These are phyloP conservation scores for Lagenidium giganteum DNA, from an alignment of 352 stramenopile species.

Conservation along the genomic window DNA sequence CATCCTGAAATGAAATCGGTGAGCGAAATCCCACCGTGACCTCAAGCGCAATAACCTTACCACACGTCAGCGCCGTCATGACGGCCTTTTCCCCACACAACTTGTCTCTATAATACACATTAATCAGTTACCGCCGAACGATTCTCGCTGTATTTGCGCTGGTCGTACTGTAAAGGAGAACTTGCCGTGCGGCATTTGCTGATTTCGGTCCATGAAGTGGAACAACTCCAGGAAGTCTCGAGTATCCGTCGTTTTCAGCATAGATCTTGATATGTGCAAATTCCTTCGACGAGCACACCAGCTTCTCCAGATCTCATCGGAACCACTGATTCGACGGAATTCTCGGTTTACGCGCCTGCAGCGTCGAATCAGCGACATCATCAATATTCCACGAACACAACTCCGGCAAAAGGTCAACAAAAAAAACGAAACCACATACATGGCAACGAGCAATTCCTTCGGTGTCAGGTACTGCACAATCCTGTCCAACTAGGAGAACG, in stretches of 20 bases:
- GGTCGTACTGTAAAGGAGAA: too few species aligned
- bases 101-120: constrained; percentile 26
- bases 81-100: constrained; percentile 61
- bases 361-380: too few species aligned
- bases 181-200: constrained; percentile 50
- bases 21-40: too few species aligned
- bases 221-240: constrained; percentile 56
- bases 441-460: constrained; percentile 35
- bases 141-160: too few species aligned
- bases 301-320: constrained; percentile 44
- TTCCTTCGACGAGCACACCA: constrained; percentile 46
- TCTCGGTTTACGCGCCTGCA: constrained; percentile 58
- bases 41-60: too few species aligned
- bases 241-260: constrained; percentile 40
- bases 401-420: neutral
- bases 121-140: neutral
- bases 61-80: constrained; percentile 67
- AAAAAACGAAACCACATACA: constrained; percentile 31
- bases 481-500: constrained; percentile 29
- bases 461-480: constrained; percentile 52
- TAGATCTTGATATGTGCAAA: constrained; percentile 33
- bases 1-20: too few species aligned
- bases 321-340: constrained; percentile 37
- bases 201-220: constrained; percentile 46
- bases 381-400: neutral